Evolutionary conservation across 169 alveolate species (phyloP).

Genomic region (Eimeria brunetti): DNA sequence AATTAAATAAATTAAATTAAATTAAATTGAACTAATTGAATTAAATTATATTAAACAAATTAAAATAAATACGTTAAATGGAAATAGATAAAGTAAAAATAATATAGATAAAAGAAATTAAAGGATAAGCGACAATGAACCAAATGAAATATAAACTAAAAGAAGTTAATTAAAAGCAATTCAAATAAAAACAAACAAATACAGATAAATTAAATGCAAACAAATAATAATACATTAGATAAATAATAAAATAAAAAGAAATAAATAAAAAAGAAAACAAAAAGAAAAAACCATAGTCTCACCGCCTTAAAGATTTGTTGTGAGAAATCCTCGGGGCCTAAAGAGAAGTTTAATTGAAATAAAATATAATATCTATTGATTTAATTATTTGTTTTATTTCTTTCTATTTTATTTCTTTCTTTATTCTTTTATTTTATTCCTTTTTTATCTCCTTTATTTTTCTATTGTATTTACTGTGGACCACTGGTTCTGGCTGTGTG

Average conservation of each 20-base stretch:
- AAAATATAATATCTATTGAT: not conserved
- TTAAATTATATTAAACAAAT: too few relatives aligned
- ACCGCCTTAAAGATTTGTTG: not conserved
- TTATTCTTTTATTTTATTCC: not conserved
- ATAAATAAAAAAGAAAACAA: too few relatives aligned
- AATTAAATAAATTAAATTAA: not conserved
- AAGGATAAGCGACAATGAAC: not conserved
- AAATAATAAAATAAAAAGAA: too few relatives aligned
- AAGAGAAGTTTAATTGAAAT: not conserved
- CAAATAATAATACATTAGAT: too few relatives aligned
- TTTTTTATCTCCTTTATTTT: too few relatives aligned
- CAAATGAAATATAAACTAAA: not conserved
- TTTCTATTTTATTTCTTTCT: not conserved
- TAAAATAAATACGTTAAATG: too few relatives aligned
- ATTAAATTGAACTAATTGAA: not conserved
- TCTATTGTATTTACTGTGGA: not conserved
- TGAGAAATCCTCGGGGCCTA: constrained; percentile 7
- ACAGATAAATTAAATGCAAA: too few relatives aligned
- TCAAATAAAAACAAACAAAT: too few relatives aligned
- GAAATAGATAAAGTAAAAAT: too few relatives aligned
- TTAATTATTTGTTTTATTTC: too few relatives aligned
- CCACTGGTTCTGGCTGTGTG: not conserved
- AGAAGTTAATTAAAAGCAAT: too few relatives aligned
- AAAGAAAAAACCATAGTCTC: too few relatives aligned
- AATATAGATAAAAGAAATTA: not conserved